Percentiles rank a stretch among this genome's conserved stretches.
Conservation (phyloP, 2,329 filamentous ascomycete species). For the Aspergillus sp. region DNA sequence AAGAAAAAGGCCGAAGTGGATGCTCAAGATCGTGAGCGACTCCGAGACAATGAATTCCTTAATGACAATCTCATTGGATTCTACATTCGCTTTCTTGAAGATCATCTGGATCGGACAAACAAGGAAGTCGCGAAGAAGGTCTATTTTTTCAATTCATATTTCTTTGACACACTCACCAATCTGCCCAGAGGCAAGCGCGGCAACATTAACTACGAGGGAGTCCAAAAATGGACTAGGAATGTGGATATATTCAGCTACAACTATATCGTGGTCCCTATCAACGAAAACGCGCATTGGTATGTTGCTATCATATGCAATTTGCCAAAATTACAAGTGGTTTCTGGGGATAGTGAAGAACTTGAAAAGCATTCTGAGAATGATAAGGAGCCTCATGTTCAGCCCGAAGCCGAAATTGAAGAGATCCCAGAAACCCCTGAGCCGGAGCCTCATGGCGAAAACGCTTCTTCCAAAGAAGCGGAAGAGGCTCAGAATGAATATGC, state of each 20-base stretch:
- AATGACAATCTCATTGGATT: conserved; percentile 93
- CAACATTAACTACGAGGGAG: conserved; percentile 73
- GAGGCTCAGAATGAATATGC: neutral
- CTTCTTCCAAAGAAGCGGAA: neutral
- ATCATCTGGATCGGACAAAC: conserved; percentile 51
- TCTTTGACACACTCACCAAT: conserved; percentile 73
- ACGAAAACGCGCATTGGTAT: conserved; percentile 87
- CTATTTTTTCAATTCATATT: conserved; percentile 90
- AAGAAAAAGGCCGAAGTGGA: conserved; percentile 44
- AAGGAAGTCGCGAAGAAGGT: conserved; percentile 59
- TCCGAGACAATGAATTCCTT: conserved; percentile 80
- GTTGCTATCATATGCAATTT: conserved; percentile 92
- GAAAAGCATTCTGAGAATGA: conserved; percentile 3
- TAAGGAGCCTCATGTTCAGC: conserved; percentile 7
- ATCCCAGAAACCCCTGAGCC: conserved; percentile 21
- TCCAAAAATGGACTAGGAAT: conserved; percentile 81
- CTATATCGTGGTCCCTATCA: conserved; percentile 88
- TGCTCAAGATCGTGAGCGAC: conserved; percentile 53
- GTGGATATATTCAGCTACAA: conserved; percentile 81
- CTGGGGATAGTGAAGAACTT: conserved; percentile 2
- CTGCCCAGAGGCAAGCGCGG: conserved; percentile 45
- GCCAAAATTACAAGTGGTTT: conserved; percentile 50
- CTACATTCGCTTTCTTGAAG: conserved; percentile 71
- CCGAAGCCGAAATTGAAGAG: conserved; percentile 18
- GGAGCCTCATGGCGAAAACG: no score